Base-by-base conservation (phyloP, 495 filamentous ascomycete species). In the Parathielavia appendiculata region DNA sequence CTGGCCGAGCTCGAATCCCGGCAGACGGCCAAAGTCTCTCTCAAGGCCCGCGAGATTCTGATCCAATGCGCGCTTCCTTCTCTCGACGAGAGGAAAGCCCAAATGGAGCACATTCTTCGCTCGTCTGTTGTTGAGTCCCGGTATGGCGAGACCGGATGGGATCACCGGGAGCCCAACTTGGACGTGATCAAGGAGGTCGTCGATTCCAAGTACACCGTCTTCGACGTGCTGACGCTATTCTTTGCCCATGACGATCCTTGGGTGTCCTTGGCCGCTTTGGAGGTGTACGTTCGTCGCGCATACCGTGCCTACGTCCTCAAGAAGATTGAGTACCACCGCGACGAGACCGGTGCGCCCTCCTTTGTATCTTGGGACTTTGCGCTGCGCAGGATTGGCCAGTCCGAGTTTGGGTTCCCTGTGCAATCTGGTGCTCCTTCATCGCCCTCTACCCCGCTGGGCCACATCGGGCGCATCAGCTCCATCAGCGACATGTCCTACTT, bases 31-130 rank as follows among this genome's bases (percentile, higher is more conserved):
- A 98, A 98, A 83, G 92, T 98, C 36, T 88, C 92, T 0, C 82
- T 97, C 65, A 97, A 97, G 79, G 92, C 93, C 36, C 88, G 93
- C 64, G 93, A 98, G 72, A 86, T 97, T 32, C 82, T 97, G 49
- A 98, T 98, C 57, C 93, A 97, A 74, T 97, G 90, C 63, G 92
- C 93, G 35, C 81, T 98, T 68, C 93, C 93, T 0, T 97, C 95
- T 6, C 79, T 98, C 22, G 93, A 97, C 71, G 93, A 98, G 80
- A 83, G 93, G 62, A 86, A 89, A 8, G 83, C 86, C 36, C 93
- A 98, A 75, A 97, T 98, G 93, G 95, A 97, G 76, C 92, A 97
- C 73, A 98, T 98, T 64, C 81, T 98, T 35, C 90, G 92, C 40
- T 95, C 93, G 36, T 92, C 95, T 2, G 93, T 98, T n/a, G 84